These are phyloP conservation scores for Oehlia diaphana DNA, from an alignment of 192 early-diverging fungal genomes.

Conservation along the genomic window DNA sequence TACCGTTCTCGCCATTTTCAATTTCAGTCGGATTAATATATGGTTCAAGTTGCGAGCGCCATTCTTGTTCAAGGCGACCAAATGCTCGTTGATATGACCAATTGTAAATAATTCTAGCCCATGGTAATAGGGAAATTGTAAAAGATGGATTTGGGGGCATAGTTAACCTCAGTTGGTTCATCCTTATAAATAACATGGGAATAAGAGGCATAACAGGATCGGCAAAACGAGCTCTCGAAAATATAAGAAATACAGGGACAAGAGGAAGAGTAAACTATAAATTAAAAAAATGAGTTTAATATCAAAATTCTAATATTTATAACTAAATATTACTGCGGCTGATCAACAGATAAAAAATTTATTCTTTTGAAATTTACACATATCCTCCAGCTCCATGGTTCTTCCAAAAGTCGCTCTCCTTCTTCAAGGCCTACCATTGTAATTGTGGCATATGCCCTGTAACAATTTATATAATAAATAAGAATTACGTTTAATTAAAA, in stretches of 20 bases:
- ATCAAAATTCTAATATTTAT: too few species aligned
- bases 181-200: slow-evolving; percentile 56
- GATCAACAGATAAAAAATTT: not conserved
- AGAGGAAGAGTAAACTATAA: slow-evolving; percentile 45
- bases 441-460: slow-evolving; percentile 63
- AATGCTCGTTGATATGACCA: slow-evolving; percentile 55
- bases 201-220: slow-evolving; percentile 65
- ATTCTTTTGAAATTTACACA: slow-evolving; percentile 50
- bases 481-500: not conserved
- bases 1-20: slow-evolving; percentile 30
- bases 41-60: slow-evolving; percentile 49
- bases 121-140: slow-evolving; percentile 61
- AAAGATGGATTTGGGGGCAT: slow-evolving; percentile 66
- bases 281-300: not conserved
- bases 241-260: slow-evolving; percentile 62
- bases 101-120: slow-evolving; percentile 60
- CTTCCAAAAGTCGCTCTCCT: slow-evolving; percentile 58
- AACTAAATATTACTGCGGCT: too few species aligned
- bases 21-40: slow-evolving; percentile 13
- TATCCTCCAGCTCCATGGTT: slow-evolving; percentile 60
- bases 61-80: slow-evolving; percentile 54
- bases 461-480: not conserved
- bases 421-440: slow-evolving; percentile 64
- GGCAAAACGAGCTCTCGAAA: slow-evolving; percentile 57
- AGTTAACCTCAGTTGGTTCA: slow-evolving; percentile 52